Base-by-base conservation (phyloP, 208 protist species). In the Strigomonas oncopelti region DNA sequence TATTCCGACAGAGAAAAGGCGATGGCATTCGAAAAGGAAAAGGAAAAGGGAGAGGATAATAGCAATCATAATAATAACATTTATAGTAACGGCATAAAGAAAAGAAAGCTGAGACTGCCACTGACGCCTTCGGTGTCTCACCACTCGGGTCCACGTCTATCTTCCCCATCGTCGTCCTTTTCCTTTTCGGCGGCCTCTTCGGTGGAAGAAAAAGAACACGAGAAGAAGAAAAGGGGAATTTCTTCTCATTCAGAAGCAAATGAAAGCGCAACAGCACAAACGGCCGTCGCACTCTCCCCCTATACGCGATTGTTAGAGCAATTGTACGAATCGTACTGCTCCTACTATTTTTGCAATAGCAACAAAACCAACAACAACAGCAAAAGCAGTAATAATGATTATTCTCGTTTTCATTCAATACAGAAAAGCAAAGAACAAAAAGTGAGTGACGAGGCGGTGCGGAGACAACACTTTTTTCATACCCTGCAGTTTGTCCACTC, bases 361-460 rank as follows among this genome's bases (percentile, higher is more conserved):
- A 61, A 29, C 24, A 64, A 9, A 20, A 64, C 9, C 14, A 66
- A 45, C 32, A 31, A 66, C 28, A 66, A 66, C 16, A 55, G 38
- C 22, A 66, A 66, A 8, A 59, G 54, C 24, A 59, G 54, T 29
- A 66, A 57, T 52, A 66, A 66, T 25, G 25, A 48, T 25, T 20
- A 63, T 20, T 51, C 18, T 51, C n/a, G n/a, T n/a, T n/a, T n/a
- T n/a, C n/a, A n/a, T n/a, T n/a, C n/a, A n/a, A n/a, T n/a, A n/a
- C n/a, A n/a, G n/a, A n/a, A n/a, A n/a, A n/a, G n/a, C n/a, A n/a
- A n/a, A n/a, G n/a, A n/a, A n/a, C n/a, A n/a, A n/a, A n/a, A n/a
- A n/a, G n/a, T n/a, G n/a, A n/a, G n/a, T n/a, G n/a, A n/a, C n/a
- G n/a, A n/a, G n/a, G n/a, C n/a, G n/a, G n/a, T n/a, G n/a, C n/a